Conservation (phyloP, 768 basidiomycete species). For the Auricularia sp. region DNA sequence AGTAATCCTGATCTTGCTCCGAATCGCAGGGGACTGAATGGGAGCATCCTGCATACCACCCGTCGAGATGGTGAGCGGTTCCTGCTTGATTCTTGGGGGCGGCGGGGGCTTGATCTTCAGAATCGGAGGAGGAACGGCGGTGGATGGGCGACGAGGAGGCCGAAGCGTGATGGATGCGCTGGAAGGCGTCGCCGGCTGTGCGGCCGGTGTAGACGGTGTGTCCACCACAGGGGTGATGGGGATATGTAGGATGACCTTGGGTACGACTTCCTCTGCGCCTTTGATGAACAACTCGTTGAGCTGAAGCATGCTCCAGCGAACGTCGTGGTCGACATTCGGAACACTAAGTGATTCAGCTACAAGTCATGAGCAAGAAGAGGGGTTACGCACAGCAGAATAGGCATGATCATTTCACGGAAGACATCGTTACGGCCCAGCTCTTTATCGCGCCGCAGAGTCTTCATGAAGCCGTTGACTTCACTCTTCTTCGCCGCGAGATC, state of each 20-base stretch:
- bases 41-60: constrained; percentile 20
- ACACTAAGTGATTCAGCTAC: constrained; percentile 32
- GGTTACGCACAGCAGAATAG: constrained; percentile 59
- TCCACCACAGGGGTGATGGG: constrained; percentile 64
- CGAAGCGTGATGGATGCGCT: constrained; percentile 29
- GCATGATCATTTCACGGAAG: constrained; percentile 71
- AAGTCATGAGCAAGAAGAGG: neutral
- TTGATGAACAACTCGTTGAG: constrained; percentile 81
- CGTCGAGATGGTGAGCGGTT: constrained; percentile 17
- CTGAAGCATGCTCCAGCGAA: constrained; percentile 86
- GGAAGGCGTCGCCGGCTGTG: constrained; percentile 40
- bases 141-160: neutral
- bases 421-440: constrained; percentile 74
- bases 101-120: constrained; percentile 53
- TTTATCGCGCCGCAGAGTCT: constrained; percentile 76
- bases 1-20: constrained; percentile 7
- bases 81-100: constrained; percentile 13
- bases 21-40: neutral
- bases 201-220: constrained; percentile 28
- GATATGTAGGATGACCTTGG: constrained; percentile 71
- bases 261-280: constrained; percentile 71
- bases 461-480: constrained; percentile 76
- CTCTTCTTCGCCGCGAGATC: constrained; percentile 58
- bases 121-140: constrained; percentile 20
- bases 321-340: constrained; percentile 72